A percentile compares a stretch with the other conserved stretches of the same genome.
phyloP scores from a whole-genome alignment of 176 grass and related monocot species.

The Tillandsia leiboldiana region DNA sequence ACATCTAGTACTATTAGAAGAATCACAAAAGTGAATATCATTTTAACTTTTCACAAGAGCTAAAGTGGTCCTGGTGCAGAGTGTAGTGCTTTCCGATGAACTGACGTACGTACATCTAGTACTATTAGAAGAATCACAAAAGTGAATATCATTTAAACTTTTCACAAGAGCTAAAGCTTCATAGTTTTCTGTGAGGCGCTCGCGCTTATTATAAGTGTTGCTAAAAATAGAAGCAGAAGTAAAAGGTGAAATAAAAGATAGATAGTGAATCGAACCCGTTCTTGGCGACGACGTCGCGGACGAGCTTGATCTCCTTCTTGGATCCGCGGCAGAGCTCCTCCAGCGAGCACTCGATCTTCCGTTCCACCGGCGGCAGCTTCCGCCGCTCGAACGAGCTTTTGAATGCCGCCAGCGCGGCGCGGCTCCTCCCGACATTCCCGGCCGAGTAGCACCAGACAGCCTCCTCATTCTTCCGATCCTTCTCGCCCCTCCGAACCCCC shows the following conservation, averaged over 20 bases:
- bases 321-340: slow-evolving; percentile 86
- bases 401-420: slow-evolving; percentile 57
- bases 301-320: slow-evolving; percentile 83
- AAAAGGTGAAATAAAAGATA: background rate
- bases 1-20: too few relatives aligned
- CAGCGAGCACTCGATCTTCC: slow-evolving; percentile 77
- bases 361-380: slow-evolving; percentile 72
- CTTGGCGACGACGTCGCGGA: slow-evolving; percentile 62
- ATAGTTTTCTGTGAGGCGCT: too few relatives aligned
- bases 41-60: too few relatives aligned
- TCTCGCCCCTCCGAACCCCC: slow-evolving; percentile 32
- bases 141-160: too few relatives aligned
- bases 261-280: slow-evolving; percentile 39
- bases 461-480: slow-evolving; percentile 33
- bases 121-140: too few relatives aligned
- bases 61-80: too few relatives aligned
- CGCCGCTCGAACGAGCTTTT: slow-evolving; percentile 58
- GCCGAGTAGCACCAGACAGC: slow-evolving; percentile 37
- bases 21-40: too few relatives aligned
- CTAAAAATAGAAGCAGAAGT: too few relatives aligned
- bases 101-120: too few relatives aligned
- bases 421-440: slow-evolving; percentile 19
- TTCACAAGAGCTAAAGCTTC: too few relatives aligned
- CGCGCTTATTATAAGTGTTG: too few relatives aligned
- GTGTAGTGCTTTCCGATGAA: too few relatives aligned